Evolutionary conservation across 805 yeast genomes (phyloP).

Genomic region (Candida easanensis): DNA sequence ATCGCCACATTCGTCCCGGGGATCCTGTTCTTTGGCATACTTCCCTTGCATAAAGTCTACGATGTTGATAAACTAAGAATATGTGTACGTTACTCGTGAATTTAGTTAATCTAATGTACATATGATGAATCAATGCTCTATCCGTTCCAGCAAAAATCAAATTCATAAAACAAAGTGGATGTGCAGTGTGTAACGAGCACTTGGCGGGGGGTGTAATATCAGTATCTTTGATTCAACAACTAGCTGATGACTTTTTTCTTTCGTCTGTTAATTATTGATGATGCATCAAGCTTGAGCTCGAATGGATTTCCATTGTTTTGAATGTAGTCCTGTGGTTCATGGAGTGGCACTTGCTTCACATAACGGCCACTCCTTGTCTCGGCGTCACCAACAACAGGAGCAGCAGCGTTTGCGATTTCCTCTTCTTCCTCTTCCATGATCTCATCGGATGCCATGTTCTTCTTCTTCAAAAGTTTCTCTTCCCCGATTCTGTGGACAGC

Average conservation of each 20-base stretch:
- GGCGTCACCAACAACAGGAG: slow-evolving; percentile 14
- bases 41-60: too few relatives aligned
- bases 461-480: slow-evolving; percentile 20
- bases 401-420: slow-evolving; percentile 8
- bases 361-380: slow-evolving; percentile 22
- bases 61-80: too few relatives aligned
- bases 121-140: too few relatives aligned
- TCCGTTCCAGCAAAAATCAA: too few relatives aligned
- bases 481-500: slow-evolving; percentile 67
- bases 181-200: too few relatives aligned
- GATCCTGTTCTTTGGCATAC: too few relatives aligned
- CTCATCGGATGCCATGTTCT: slow-evolving; percentile 4
- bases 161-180: too few relatives aligned
- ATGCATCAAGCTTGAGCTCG: slow-evolving; percentile 34
- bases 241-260: slow-evolving; percentile 24
- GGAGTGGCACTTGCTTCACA: slow-evolving; percentile 16
- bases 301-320: slow-evolving; percentile 27
- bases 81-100: too few relatives aligned
- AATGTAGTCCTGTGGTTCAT: slow-evolving; percentile 11
- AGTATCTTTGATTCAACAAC: not conserved
- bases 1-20: too few relatives aligned
- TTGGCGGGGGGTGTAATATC: not conserved
- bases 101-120: too few relatives aligned
- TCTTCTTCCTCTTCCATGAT: slow-evolving; percentile 30
- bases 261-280: slow-evolving; percentile 41